Percentiles rank a stretch among this genome's conserved stretches.
These are phyloP conservation scores for Lentinula boryana DNA, from an alignment of 768 basidiomycete species.

Conservation along the genomic window DNA sequence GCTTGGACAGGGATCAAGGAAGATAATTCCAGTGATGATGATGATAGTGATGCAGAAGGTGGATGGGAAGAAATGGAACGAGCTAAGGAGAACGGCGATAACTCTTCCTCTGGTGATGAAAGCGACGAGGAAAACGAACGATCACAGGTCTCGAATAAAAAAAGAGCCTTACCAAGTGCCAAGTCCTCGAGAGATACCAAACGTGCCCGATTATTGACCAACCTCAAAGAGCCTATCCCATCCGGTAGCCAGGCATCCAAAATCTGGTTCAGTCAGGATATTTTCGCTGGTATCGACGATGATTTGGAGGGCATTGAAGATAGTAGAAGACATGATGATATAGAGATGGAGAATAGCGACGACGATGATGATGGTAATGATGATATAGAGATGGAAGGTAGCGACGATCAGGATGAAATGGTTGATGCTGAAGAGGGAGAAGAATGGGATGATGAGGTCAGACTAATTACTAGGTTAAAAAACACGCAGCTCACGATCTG, in stretches of 20 bases:
- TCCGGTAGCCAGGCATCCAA: constrained; percentile 53
- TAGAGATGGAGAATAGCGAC: constrained; percentile 9
- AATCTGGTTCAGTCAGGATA: constrained; percentile 94
- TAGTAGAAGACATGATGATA: constrained; percentile 21
- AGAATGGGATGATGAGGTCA: constrained; percentile 21
- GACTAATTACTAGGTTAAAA: not conserved
- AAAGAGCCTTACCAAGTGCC: constrained; percentile 37
- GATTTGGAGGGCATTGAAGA: constrained; percentile 28
- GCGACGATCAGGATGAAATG: constrained; percentile 8
- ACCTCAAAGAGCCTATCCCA: constrained; percentile 31
- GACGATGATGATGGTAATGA: constrained; percentile 11
- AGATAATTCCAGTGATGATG: constrained; percentile 22
- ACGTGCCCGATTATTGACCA: constrained; percentile 45
- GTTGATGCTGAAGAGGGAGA: constrained; percentile 14
- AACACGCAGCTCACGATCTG: not conserved
- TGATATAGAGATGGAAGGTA: constrained; percentile 21
- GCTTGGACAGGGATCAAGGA: constrained; percentile 75
- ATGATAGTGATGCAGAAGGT: constrained; percentile 44
- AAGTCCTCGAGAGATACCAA: constrained; percentile 31
- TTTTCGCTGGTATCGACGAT: constrained; percentile 67
- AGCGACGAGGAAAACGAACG: constrained; percentile 37
- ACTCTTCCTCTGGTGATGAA: constrained; percentile 46
- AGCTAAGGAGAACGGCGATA: constrained; percentile 40
- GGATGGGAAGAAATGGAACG: constrained; percentile 68
- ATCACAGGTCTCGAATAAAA: constrained; percentile 14